A percentile compares a stretch with the other conserved stretches of the same genome.
These are phyloP conservation scores for Mycena citricolor DNA, from an alignment of 1,284 basidiomycete species.

Conservation along the genomic window DNA sequence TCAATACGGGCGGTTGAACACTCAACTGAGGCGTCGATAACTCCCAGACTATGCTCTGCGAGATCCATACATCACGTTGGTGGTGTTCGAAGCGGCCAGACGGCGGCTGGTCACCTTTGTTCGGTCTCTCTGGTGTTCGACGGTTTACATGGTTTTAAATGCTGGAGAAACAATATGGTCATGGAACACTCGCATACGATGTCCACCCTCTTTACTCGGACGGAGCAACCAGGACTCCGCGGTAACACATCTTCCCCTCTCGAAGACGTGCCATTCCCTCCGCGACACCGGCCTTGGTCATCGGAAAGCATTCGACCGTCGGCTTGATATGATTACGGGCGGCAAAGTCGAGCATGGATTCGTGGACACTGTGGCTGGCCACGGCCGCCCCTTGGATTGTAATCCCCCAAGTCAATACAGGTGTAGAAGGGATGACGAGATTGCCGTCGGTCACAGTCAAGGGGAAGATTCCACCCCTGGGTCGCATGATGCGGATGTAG, in stretches of 20 bases:
- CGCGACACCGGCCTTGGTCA: slow-evolving; percentile 31
- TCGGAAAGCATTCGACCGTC: slow-evolving; percentile 29
- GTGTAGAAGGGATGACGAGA: background rate
- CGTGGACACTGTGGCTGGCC: background rate
- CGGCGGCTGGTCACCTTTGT: no score
- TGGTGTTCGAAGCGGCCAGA: no score
- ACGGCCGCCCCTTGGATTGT: background rate
- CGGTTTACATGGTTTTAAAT: no score
- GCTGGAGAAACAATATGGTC: no score
- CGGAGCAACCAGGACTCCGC: slow-evolving; percentile 30
- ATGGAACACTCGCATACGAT: no score
- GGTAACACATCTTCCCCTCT: slow-evolving; percentile 31
- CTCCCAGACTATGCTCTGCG: no score
- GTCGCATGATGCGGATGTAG: background rate
- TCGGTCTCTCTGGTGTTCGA: no score
- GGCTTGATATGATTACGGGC: slow-evolving; percentile 17
- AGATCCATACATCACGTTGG: no score
- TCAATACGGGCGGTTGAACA: slow-evolving; percentile 18
- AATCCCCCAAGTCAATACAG: background rate
- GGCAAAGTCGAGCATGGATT: background rate
- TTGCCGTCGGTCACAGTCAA: background rate
- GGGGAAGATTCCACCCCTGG: background rate
- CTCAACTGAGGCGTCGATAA: no score
- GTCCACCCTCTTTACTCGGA: no score
- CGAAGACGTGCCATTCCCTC: slow-evolving; percentile 22